Conservation (phyloP, 1,139 yeast genomes). For the Debaryomyces singareniensis region DNA sequence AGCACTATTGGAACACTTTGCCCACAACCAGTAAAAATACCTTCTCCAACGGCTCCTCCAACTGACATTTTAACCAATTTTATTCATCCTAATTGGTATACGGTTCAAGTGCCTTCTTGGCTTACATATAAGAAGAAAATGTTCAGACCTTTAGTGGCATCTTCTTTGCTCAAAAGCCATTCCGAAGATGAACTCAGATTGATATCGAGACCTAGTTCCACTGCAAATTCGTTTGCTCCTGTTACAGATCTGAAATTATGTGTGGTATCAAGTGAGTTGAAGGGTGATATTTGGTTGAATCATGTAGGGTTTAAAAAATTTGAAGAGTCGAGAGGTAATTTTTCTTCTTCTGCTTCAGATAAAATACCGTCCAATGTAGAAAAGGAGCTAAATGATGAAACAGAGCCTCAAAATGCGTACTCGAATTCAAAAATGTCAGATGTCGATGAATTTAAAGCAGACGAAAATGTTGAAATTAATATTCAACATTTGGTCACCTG, state of each 20-base stretch:
- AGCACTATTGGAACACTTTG: conserved; percentile 49
- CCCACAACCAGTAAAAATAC: conserved; percentile 41
- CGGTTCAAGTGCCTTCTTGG: conserved; percentile 81
- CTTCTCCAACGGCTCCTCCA: conserved; percentile 55
- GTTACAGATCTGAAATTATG: conserved; percentile 62
- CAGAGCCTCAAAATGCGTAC: conserved; percentile 5
- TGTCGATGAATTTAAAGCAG: conserved; percentile 6
- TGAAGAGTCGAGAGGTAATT: conserved; percentile 27
- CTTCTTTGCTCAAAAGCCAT: conserved; percentile 14
- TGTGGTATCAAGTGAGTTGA: conserved; percentile 56
- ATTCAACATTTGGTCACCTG: conserved; percentile 29
- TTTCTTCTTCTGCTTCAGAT: conserved; percentile 9
- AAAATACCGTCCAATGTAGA: conserved; percentile 8
- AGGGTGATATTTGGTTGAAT: conserved; percentile 73
- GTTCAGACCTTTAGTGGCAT: conserved; percentile 20
- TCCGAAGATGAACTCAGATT: conserved; percentile 12
- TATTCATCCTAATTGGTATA: conserved; percentile 83
- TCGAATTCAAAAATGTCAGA: conserved; percentile 6
- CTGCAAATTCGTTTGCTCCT: conserved; percentile 72
- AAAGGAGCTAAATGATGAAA: conserved; percentile 5
- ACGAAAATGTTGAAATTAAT: conserved; percentile 18
- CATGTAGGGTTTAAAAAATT: conserved; percentile 57
- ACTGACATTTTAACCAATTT: conserved; percentile 65
- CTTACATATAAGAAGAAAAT: conserved; percentile 43
- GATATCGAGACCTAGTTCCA: conserved; percentile 10